Conservation (phyloP, 1,139 yeast species). For the Lizanozyma gosingica region DNA sequence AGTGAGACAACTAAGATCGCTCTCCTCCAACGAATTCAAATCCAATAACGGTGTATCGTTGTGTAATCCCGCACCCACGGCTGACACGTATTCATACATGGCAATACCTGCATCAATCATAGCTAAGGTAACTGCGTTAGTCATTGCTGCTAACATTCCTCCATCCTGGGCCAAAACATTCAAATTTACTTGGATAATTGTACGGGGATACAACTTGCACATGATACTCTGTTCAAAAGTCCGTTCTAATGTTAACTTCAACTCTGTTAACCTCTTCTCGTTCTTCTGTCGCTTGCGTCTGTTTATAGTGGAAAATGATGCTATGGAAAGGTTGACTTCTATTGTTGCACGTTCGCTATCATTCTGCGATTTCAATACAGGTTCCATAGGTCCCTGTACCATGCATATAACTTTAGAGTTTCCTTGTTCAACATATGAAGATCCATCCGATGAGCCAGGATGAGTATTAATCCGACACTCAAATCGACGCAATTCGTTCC, state of each 20-base stretch:
- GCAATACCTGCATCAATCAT: conserved; percentile 93
- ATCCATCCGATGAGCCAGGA: conserved; percentile 84
- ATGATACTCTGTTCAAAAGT: conserved; percentile 78
- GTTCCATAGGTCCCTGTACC: conserved; percentile 89
- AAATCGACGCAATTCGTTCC: conserved; percentile 85
- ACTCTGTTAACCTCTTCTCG: conserved; percentile 69
- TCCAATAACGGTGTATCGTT: conserved; percentile 67
- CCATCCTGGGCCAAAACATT: conserved; percentile 89
- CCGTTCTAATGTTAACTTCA: conserved; percentile 63
- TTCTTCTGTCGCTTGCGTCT: conserved; percentile 57
- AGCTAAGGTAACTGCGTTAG: conserved; percentile 87
- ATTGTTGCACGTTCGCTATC: conserved; percentile 44
- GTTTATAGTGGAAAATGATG: conserved; percentile 75
- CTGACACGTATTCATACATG: conserved; percentile 82
- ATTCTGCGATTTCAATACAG: conserved; percentile 41
- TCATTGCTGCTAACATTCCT: conserved; percentile 68
- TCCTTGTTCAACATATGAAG: conserved; percentile 88
- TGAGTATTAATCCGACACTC: conserved; percentile 80
- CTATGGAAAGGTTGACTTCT: conserved; percentile 57
- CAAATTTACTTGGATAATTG: conserved; percentile 62
- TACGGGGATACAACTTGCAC: conserved; percentile 70
- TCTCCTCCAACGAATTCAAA: conserved; percentile 73
- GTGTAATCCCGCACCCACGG: conserved; percentile 72
- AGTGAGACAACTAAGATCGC: conserved; percentile 72
- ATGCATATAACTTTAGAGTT: conserved; percentile 81